These are phyloP conservation scores for Rubia balearica DNA, from an alignment of 305 asterid genomes.

Conservation along the genomic window DNA sequence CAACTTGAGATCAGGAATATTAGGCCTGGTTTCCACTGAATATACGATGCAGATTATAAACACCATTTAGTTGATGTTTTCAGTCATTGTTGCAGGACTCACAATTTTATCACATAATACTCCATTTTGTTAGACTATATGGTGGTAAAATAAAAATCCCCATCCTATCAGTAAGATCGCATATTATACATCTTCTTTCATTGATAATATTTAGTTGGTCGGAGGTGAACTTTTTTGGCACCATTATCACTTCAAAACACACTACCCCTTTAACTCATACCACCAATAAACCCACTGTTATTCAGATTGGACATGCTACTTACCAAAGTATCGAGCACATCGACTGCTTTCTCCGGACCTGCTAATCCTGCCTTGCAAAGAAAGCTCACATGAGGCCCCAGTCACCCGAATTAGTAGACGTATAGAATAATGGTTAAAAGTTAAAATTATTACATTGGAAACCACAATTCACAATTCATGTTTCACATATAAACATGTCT, in stretches of 20 bases:
- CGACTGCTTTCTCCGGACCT: conserved; percentile 82
- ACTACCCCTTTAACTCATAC: conserved; percentile 57
- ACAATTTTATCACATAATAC: not conserved
- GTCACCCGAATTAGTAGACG: conserved; percentile 27
- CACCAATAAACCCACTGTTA: conserved; percentile 71
- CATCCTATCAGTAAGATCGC: no score
- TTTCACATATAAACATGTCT: no score
- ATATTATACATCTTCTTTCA: no score
- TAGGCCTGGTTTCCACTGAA: conserved; percentile 84
- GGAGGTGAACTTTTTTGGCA: conserved; percentile 92
- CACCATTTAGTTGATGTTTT: not conserved
- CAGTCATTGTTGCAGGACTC: not conserved
- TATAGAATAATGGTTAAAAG: not conserved
- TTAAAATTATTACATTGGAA: no score
- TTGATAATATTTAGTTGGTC: conserved; percentile 41
- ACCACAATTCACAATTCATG: no score
- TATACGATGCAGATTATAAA: conserved; percentile 17
- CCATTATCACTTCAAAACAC: conserved; percentile 67
- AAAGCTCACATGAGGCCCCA: conserved; percentile 71
- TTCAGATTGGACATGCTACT: conserved; percentile 94
- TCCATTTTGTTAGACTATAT: not conserved
- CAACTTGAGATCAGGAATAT: conserved; percentile 77
- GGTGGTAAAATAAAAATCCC: not conserved
- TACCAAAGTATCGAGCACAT: conserved; percentile 79
- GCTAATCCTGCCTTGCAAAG: conserved; percentile 89